A percentile compares a stretch with the other conserved stretches of the same genome.
phyloP scores from a whole-genome alignment of 768 basidiomycete genomes.

The Pulveroboletus sp. region DNA sequence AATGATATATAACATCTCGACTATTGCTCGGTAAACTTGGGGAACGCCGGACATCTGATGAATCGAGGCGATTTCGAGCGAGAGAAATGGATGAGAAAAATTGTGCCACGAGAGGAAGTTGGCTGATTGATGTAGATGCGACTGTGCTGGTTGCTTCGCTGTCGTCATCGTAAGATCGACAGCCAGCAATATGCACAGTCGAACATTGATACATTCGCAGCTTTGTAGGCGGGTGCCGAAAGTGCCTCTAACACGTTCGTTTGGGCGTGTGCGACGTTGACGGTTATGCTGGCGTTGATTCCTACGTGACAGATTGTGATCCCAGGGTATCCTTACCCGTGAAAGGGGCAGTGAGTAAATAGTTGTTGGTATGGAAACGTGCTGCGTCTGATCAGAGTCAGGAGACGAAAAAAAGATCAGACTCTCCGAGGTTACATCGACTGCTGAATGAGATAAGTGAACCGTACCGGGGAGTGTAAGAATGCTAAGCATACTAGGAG shows the following conservation, averaged over 20 bases:
- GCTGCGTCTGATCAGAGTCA: slow-evolving; percentile 16
- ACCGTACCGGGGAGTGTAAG: not conserved
- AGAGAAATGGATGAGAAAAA: not conserved
- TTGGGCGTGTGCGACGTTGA: slow-evolving; percentile 10
- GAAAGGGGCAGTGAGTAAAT: slow-evolving; percentile 20
- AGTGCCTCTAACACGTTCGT: slow-evolving; percentile 18
- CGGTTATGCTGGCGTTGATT: slow-evolving; percentile 20
- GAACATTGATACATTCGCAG: slow-evolving; percentile 24
- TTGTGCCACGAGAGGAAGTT: not conserved
- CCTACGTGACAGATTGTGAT: slow-evolving; percentile 25
- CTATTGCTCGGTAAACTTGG: not conserved
- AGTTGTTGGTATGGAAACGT: slow-evolving; percentile 17
- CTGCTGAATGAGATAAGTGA: slow-evolving; percentile 7
- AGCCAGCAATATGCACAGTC: slow-evolving; percentile 19
- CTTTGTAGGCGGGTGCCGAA: slow-evolving; percentile 16
- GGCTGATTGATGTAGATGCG: not conserved
- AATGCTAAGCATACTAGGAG: slow-evolving; percentile 23
- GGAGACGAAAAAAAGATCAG: not conserved
- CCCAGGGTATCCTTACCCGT: slow-evolving; percentile 17
- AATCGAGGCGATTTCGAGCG: slow-evolving; percentile 9
- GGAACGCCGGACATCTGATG: not conserved
- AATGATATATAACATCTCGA: slow-evolving; percentile 5
- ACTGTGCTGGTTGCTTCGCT: not conserved
- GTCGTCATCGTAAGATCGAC: slow-evolving; percentile 2
- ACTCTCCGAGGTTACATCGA: slow-evolving; percentile 11